Evolutionary conservation across 257 asterid species (phyloP), one percentile per base, ranked within the genome.

Genomic region (Nicotiana otophora): DNA sequence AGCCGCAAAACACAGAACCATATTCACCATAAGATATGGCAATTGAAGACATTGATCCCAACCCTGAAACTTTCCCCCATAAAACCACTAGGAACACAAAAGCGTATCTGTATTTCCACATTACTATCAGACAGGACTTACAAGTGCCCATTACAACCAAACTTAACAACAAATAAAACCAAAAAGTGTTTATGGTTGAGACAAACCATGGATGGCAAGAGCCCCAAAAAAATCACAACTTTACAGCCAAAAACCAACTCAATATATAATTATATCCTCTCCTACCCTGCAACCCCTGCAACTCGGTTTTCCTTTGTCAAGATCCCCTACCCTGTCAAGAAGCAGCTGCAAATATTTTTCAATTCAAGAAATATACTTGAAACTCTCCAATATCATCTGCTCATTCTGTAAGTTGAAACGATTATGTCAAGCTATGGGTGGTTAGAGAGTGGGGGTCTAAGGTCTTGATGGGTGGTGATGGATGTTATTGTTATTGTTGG

Each of bases 31-130:
- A 95, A 1, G 98, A 92, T 28, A 93, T 91, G 68, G 97, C 93
- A 72, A 95, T 92, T 23, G 99, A 90, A 26, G 99, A 90, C 97
- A 95, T 93, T 88, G 98, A 92, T 12, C 99, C 99, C 87, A 93
- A 86, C 80, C 98, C 89, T 42, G 85, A 75, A 60, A 89, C 98
- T 42, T 74, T 48, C 20, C 82, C 81, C 80, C 91, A 81, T 26
- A 89, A 80, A 36, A 92, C 77, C 72, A 90, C 31, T 69, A 93
- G 72, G 23, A 90, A 26, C 26, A 83, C 15, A 74, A 74, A 66
- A 76, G 62, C 83, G 62, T 33, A 82, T 82, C 64, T 82, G 57
- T 65, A 68, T 58, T 76, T 67, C 65, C 69, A 64, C 55, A 70
- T 58, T 26, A 5, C 34, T 60, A 67, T 46, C 53, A 82, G 5